phyloP scores from a whole-genome alignment of 208 protist genomes.

The Trypanosomatidae sp. region DNA sequence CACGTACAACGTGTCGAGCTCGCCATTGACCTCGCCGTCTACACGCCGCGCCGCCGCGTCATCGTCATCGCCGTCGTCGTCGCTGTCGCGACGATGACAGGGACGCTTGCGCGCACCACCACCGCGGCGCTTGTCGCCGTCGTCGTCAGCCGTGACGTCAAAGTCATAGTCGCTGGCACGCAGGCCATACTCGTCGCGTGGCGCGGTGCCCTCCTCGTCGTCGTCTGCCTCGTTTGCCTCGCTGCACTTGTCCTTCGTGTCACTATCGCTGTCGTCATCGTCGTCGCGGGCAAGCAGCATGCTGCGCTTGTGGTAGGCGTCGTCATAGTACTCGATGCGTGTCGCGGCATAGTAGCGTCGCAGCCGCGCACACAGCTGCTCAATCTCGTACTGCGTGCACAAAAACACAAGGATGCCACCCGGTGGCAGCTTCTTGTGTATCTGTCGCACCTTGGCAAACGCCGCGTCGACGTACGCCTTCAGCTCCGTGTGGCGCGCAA shows the following conservation, averaged over 20 bases:
- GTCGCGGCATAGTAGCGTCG: constrained; percentile 68
- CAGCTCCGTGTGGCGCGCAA: constrained; percentile 86
- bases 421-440: constrained; percentile 94
- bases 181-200: constrained; percentile 22
- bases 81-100: no score
- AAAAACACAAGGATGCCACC: constrained; percentile 98
- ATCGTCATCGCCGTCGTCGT: constrained; percentile 1
- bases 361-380: constrained; percentile 77
- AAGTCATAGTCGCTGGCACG: constrained; percentile 19
- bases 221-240: constrained; percentile 3
- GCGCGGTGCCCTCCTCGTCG: neutral
- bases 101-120: no score
- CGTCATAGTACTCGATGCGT: constrained; percentile 77
- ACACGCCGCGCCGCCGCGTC: neutral
- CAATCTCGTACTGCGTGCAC: constrained; percentile 94
- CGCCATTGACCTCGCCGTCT: constrained; percentile 79
- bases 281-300: constrained; percentile 16
- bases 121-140: no score
- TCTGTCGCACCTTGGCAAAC: constrained; percentile 92
- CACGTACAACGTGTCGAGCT: constrained; percentile 88
- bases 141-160: constrained; percentile 17
- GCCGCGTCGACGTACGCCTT: constrained; percentile 92
- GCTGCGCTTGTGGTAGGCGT: constrained; percentile 53
- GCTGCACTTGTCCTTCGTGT: neutral
- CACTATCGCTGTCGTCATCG: constrained; percentile 3